Conservation (phyloP, 768 basidiomycete species). For the Kwoniella heveanensis region DNA sequence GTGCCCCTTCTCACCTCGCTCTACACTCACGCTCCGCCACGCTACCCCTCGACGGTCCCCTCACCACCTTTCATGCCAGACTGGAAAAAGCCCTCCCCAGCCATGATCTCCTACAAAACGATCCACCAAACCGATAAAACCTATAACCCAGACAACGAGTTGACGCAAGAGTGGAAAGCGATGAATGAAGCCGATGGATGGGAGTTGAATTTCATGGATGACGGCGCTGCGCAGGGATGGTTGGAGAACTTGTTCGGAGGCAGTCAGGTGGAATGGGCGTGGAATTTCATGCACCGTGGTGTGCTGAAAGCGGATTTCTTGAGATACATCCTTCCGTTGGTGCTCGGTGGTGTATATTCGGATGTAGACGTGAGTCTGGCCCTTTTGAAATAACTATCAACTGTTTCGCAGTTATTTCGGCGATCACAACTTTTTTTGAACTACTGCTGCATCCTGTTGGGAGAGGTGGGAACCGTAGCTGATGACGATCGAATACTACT, state of each 20-base stretch:
- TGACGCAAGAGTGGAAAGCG: slow-evolving; percentile 33
- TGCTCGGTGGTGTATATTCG: slow-evolving; percentile 49
- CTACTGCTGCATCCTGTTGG: not conserved
- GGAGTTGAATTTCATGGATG: slow-evolving; percentile 43
- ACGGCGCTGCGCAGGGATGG: slow-evolving; percentile 37
- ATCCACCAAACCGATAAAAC: slow-evolving; percentile 49
- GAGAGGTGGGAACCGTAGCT: not conserved
- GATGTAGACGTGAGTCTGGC: slow-evolving; percentile 52
- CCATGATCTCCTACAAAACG: slow-evolving; percentile 42
- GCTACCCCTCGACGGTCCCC: slow-evolving; percentile 11
- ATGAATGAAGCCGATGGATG: slow-evolving; percentile 42
- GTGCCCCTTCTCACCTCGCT: slow-evolving; percentile 20
- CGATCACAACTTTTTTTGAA: too few species aligned
- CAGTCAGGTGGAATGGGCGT: slow-evolving; percentile 42
- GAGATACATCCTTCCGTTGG: slow-evolving; percentile 43
- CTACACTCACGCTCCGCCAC: slow-evolving; percentile 15
- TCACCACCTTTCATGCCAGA: slow-evolving; percentile 6
- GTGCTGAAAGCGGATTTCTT: slow-evolving; percentile 50
- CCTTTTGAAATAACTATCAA: too few species aligned
- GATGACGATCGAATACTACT: too few species aligned
- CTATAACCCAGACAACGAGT: slow-evolving; percentile 11
- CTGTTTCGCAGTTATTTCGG: too few species aligned
- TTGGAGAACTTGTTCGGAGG: slow-evolving; percentile 20
- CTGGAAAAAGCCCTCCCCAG: slow-evolving; percentile 5
- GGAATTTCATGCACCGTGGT: slow-evolving; percentile 45